A percentile compares a stretch with the other conserved stretches of the same genome.
Evolutionary conservation across 139 green algal genomes (phyloP).

Genomic region (Closterium sp.): DNA sequence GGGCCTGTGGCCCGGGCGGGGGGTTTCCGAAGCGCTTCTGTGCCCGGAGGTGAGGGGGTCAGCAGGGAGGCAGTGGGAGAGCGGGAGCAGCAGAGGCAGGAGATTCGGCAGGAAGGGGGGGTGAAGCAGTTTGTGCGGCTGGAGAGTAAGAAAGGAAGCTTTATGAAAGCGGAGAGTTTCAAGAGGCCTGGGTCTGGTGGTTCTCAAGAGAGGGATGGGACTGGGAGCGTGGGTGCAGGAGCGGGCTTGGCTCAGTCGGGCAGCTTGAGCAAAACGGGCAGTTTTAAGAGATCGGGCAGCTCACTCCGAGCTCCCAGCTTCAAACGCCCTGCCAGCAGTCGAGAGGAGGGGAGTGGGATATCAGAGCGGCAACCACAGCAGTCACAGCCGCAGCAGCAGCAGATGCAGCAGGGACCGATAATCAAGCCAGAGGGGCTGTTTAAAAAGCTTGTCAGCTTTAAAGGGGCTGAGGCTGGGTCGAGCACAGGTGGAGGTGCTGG

Average conservation of each 20-base stretch:
- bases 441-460: background rate
- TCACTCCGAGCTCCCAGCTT: background rate
- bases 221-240: background rate
- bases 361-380: background rate
- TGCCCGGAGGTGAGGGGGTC: background rate
- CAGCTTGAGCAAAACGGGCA: background rate
- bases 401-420: background rate
- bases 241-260: background rate
- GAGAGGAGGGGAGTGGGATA: background rate
- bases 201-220: background rate
- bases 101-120: background rate
- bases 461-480: background rate
- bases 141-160: background rate
- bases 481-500: background rate
- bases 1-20: background rate
- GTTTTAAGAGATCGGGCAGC: background rate
- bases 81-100: background rate
- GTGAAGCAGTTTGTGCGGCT: background rate
- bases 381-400: background rate
- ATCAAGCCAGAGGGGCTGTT: background rate
- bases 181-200: background rate
- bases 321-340: background rate
- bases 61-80: background rate
- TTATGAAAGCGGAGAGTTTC: background rate
- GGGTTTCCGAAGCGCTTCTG: background rate